Conservation (phyloP, 1,284 basidiomycete species). For the Trichosporon coremiiforme region DNA sequence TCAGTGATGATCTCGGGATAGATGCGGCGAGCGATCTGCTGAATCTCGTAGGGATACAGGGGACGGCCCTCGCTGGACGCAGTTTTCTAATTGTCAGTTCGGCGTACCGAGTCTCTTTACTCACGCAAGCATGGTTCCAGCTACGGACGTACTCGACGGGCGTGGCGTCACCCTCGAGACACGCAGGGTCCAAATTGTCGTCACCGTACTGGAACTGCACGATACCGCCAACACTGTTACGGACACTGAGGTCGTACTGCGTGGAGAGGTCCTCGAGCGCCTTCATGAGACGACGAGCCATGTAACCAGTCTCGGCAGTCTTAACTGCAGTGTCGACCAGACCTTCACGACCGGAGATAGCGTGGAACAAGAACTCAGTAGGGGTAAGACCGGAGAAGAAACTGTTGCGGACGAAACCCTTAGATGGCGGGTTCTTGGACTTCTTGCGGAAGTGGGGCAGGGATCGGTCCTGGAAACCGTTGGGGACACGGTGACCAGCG, state of each 20-base stretch:
- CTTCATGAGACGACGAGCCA: conserved; percentile 99
- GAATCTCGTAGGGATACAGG: conserved; percentile 85
- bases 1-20: conserved; percentile 39
- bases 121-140: conserved; percentile 83
- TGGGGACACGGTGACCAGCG: conserved; percentile 93
- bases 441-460: conserved; percentile 98
- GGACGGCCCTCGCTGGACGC: conserved; percentile 64
- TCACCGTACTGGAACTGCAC: conserved; percentile 98
- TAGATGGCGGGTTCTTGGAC: conserved; percentile 93
- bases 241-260: conserved; percentile 95
- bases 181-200: conserved; percentile 95
- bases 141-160: conserved; percentile 87
- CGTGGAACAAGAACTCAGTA: conserved; percentile 98
- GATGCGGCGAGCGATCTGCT: conserved; percentile 69
- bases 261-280: conserved; percentile 96
- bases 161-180: conserved; percentile 88
- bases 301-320: conserved; percentile 99
- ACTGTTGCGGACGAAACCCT: conserved; percentile 96
- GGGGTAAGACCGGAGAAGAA: conserved; percentile 92
- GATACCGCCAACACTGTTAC: conserved; percentile 93
- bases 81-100: conserved; percentile 61
- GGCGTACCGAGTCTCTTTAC: too few relatives aligned
- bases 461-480: conserved; percentile 99
- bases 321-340: conserved; percentile 99
- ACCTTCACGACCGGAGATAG: conserved; percentile 97